These are phyloP conservation scores for Ostreobium quekettii DNA, from an alignment of 139 green algal genomes.

Conservation along the genomic window DNA sequence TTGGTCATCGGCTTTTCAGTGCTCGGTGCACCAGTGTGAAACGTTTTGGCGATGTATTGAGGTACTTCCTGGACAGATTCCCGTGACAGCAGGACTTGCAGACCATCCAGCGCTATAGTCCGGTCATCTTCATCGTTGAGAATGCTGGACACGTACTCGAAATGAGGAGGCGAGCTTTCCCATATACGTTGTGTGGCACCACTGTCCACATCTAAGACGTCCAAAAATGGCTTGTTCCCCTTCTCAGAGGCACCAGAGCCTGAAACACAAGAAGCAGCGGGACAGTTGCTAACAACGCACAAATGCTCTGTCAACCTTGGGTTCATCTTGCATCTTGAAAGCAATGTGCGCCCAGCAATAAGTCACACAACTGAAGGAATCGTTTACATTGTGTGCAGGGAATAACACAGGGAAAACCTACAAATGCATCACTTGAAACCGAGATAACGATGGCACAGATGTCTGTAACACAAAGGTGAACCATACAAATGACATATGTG, in stretches of 20 bases:
- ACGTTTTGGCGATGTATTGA: conserved; percentile 29
- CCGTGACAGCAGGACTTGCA: conserved; percentile 49
- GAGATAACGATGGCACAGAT: no score
- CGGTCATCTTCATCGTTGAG: conserved; percentile 48
- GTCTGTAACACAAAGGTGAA: no score
- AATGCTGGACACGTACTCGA: conserved; percentile 62
- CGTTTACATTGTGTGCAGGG: no score
- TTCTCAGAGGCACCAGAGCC: conserved; percentile 68
- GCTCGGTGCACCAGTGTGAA: neutral
- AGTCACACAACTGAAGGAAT: no score
- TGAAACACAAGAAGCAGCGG: neutral
- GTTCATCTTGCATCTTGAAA: no score
- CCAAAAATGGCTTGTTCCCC: conserved; percentile 87
- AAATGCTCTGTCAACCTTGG: no score
- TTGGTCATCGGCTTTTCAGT: conserved; percentile 62
- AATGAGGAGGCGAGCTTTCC: conserved; percentile 61
- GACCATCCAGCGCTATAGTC: conserved; percentile 41
- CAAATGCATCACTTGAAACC: no score
- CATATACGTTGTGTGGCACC: conserved; percentile 67
- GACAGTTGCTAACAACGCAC: no score
- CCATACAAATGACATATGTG: no score
- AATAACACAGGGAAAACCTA: no score
- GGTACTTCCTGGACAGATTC: conserved; percentile 60
- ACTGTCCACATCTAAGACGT: conserved; percentile 63
- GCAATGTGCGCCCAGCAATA: no score